Evolutionary conservation across 2,329 filamentous ascomycete species (phyloP).

Genomic region (Aquanectria penicillioides): DNA sequence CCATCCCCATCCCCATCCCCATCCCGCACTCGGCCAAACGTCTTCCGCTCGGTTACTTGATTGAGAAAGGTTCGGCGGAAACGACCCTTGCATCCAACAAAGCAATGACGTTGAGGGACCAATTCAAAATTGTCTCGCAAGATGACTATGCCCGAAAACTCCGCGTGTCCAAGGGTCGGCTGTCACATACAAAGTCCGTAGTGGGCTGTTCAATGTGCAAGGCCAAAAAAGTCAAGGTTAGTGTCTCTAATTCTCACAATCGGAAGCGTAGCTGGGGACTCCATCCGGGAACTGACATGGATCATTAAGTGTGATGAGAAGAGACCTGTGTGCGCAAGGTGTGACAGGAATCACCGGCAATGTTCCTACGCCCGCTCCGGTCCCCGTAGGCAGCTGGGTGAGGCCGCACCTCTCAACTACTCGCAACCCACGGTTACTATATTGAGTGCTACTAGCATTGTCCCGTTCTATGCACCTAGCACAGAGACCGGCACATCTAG

Average conservation of each 20-base stretch:
- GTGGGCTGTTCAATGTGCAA: slow-evolving; percentile 15
- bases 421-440: background rate
- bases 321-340: slow-evolving; percentile 4
- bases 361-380: background rate
- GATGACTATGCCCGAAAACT: slow-evolving; percentile 6
- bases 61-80: background rate
- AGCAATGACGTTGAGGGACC: background rate
- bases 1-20: too few species aligned
- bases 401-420: too few species aligned
- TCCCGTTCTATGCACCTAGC: slow-evolving; percentile 1
- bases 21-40: too few species aligned
- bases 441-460: background rate
- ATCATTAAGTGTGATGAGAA: slow-evolving; percentile 10
- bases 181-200: background rate
- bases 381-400: too few species aligned
- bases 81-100: background rate
- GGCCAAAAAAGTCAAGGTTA: slow-evolving; percentile 19
- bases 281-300: background rate
- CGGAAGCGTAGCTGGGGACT: too few species aligned
- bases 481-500: slow-evolving; percentile 7
- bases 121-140: slow-evolving; percentile 8
- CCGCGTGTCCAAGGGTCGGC: background rate
- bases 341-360: slow-evolving; percentile 1
- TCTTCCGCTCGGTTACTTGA: slow-evolving; percentile 9
- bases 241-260: background rate